phyloP scores from a whole-genome alignment of 208 protist species.

The Tetramitus jugosus region DNA sequence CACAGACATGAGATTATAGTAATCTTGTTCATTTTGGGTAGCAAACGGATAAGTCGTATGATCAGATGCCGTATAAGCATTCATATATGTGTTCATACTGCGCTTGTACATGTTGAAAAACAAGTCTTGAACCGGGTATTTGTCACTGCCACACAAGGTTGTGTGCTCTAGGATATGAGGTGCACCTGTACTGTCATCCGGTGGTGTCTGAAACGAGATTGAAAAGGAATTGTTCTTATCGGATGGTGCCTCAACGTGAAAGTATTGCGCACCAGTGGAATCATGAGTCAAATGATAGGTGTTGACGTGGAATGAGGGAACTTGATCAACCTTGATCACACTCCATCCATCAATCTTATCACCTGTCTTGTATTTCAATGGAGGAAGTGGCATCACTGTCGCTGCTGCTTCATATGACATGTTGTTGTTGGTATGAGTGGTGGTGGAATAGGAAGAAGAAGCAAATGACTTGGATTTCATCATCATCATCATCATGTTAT shows the following conservation, averaged over 20 bases:
- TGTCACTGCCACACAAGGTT: conserved; percentile 82
- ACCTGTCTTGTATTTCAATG: background rate
- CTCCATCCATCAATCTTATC: background rate
- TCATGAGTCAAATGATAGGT: background rate
- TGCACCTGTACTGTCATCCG: conserved; percentile 79
- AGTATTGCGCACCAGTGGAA: conserved; percentile 48
- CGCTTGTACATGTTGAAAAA: conserved; percentile 61
- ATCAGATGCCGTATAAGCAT: conserved; percentile 26
- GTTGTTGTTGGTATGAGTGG: too few species aligned
- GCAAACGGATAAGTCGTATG: conserved; percentile 42
- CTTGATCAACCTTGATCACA: background rate
- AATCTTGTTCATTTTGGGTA: conserved; percentile 43
- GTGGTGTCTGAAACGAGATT: conserved; percentile 86
- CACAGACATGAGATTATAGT: conserved; percentile 43
- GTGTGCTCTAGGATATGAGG: conserved; percentile 94
- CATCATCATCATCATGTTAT: too few species aligned
- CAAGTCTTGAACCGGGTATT: conserved; percentile 81
- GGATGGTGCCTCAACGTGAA: conserved; percentile 67
- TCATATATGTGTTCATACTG: conserved; percentile 23
- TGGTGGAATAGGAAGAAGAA: too few species aligned
- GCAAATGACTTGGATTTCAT: too few species aligned
- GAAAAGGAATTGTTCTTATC: conserved; percentile 91
- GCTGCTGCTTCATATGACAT: too few species aligned
- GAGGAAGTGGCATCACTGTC: too few species aligned
- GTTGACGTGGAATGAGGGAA: background rate